A percentile compares a stretch with the other conserved stretches of the same genome.
phyloP scores from a whole-genome alignment of 495 filamentous ascomycete species.

The Penicillium macrosclerotiorum region DNA sequence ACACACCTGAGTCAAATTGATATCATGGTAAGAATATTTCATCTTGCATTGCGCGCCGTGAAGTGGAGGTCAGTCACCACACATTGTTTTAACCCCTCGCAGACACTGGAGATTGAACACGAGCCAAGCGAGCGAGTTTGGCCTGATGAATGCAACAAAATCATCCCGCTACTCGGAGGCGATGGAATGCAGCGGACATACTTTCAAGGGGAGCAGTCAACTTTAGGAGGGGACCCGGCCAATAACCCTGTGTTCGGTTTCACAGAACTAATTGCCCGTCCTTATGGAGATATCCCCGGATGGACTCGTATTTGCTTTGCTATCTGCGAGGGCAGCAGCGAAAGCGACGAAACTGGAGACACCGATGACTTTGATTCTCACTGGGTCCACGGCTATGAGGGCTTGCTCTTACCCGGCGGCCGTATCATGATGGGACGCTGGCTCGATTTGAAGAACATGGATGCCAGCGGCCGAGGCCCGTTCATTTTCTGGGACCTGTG shows the following conservation, averaged over 20 bases:
- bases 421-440: conserved; percentile 49
- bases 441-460: conserved; percentile 29
- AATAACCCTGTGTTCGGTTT: conserved; percentile 30
- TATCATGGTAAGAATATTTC: conserved; percentile 18
- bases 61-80: too few relatives aligned
- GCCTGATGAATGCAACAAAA: conserved; percentile 22
- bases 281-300: conserved; percentile 30
- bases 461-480: conserved; percentile 36
- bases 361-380: conserved; percentile 17
- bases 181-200: conserved; percentile 10
- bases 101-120: conserved; percentile 25
- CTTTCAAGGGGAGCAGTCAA: conserved; percentile 26
- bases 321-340: conserved; percentile 16
- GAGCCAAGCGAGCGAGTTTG: conserved; percentile 17
- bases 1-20: conserved; percentile 20
- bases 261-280: conserved; percentile 19
- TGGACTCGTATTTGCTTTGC: conserved; percentile 46
- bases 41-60: not conserved
- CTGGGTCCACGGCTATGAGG: conserved; percentile 46
- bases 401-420: conserved; percentile 48
- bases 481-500: conserved; percentile 54
- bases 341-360: conserved; percentile 5
- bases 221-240: conserved; percentile 3
- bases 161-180: conserved; percentile 10
- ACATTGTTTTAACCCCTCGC: not conserved